Evolutionary conservation across 768 basidiomycete genomes (phyloP).

Genomic region (Hemileccinum impolitum): DNA sequence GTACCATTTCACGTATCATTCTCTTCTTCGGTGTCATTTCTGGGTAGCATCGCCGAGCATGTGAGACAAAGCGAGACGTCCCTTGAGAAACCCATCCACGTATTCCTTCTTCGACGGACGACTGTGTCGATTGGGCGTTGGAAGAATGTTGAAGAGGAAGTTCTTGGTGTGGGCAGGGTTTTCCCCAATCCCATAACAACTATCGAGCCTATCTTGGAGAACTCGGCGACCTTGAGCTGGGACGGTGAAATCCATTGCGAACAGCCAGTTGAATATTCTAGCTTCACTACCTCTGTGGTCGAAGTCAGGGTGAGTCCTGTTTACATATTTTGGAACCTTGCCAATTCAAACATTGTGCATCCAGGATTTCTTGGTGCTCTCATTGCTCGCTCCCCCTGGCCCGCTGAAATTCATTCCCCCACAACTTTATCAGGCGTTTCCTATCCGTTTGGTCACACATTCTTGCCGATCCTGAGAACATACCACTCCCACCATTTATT

Average conservation of each 20-base stretch:
- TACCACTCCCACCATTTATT: constrained; percentile 10
- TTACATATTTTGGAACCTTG: not conserved
- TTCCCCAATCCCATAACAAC: constrained; percentile 36
- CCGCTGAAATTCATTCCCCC: constrained; percentile 33
- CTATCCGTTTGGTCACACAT: constrained; percentile 63
- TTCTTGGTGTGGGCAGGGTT: constrained; percentile 49
- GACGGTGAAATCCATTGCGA: constrained; percentile 51
- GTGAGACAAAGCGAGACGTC: constrained; percentile 7
- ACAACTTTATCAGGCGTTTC: constrained; percentile 46
- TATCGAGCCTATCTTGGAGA: constrained; percentile 24
- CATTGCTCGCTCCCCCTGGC: constrained; percentile 39
- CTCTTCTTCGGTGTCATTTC: constrained; percentile 42
- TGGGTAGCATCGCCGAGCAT: constrained; percentile 12
- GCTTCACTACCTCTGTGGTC: constrained; percentile 49
- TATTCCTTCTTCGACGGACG: constrained; percentile 55
- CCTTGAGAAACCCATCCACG: constrained; percentile 37
- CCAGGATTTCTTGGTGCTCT: constrained; percentile 60
- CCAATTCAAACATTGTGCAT: constrained; percentile 1
- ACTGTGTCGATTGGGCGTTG: constrained; percentile 32
- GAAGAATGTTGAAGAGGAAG: constrained; percentile 20
- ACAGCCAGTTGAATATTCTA: constrained; percentile 39
- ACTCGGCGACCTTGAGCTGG: constrained; percentile 51
- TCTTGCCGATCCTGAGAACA: constrained; percentile 36
- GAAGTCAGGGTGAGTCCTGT: constrained; percentile 44
- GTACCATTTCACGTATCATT: constrained; percentile 70